Base-by-base conservation (phyloP, 495 filamentous ascomycete genomes). In the Evernia prunastri region DNA sequence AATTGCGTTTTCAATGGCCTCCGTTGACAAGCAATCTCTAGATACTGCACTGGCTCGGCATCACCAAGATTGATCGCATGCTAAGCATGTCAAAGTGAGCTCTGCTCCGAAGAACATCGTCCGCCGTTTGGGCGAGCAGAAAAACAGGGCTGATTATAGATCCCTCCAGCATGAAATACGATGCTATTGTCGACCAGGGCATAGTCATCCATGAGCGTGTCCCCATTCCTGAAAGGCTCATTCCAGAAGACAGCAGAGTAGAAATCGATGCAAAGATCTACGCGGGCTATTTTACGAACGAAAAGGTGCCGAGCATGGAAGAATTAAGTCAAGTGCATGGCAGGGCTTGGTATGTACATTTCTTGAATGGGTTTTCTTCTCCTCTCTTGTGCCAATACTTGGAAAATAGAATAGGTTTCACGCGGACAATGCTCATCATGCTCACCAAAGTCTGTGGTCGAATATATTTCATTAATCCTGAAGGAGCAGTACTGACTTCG, bases 61-160 rank as follows among this genome's bases (percentile, higher is more conserved):
- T 98, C 71, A 95, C 87, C 76, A 97, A 97, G 81, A 97, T 98
- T 73, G 94, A 97, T 75, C 84, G 91, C 49, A 97, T 98, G 94
- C 81, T 98, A 58, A 95, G 90, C 76, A 97, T 98, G 94, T 94
- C 89, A 72, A 95, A 97, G 87, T 90, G 71, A 80, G 86, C 82
- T 6, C 18, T 67, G 36, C 47, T 69, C 67, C 57, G 60, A 25
- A 39, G 11, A 63, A n/a, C n/a, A 6, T 39, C n/a, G 20, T n/a
- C 23, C 59, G 18, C 39, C 37, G 12, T 23, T 42, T 31, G 33
- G 10, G 25, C 33, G 36, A 33, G 7, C 25, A 15, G 2, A 13
- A 39, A 25, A 25, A n/a, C 13, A 47, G 56, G 42, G 35, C 47
- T 51, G 25, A 56, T 10, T n/a, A 29, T 25, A 37, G 40, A 27